A percentile compares a stretch with the other conserved stretches of the same genome.
Evolutionary conservation across 352 stramenopile species (phyloP).

Genomic region (Phytophthora pistaciae): DNA sequence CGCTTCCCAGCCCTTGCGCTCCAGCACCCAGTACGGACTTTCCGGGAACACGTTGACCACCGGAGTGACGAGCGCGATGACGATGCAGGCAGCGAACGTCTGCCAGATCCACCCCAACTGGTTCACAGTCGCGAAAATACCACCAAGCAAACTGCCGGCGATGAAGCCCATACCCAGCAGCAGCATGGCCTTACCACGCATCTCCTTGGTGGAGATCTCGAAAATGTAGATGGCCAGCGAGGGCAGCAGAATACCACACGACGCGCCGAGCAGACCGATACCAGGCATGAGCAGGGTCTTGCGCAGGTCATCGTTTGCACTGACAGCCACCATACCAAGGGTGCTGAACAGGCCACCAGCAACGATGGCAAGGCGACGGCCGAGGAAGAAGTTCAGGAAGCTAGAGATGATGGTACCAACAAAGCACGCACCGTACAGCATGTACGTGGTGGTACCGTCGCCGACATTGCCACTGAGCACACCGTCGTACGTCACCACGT

Average conservation of each 20-base stretch:
- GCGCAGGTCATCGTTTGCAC: conserved; percentile 59
- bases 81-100: conserved; percentile 63
- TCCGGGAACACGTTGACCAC: conserved; percentile 81
- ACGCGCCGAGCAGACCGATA: conserved; percentile 64
- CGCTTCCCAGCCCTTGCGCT: conserved; percentile 75
- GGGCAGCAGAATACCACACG: conserved; percentile 73
- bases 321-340: conserved; percentile 70
- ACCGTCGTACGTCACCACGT: conserved; percentile 68
- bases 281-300: conserved; percentile 61
- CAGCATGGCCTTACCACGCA: conserved; percentile 78
- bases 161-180: conserved; percentile 74
- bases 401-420: conserved; percentile 64
- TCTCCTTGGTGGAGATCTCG: conserved; percentile 83
- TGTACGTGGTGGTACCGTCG: conserved; percentile 65
- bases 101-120: conserved; percentile 85
- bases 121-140: conserved; percentile 63
- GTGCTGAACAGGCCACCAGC: conserved; percentile 69
- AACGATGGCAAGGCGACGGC: conserved; percentile 70
- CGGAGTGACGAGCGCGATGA: conserved; percentile 76
- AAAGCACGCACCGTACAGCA: conserved; percentile 59
- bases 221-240: conserved; percentile 81
- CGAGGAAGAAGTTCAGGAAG: conserved; percentile 68
- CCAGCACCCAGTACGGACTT: conserved; percentile 80
- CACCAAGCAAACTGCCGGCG: conserved; percentile 59
- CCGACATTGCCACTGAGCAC: conserved; percentile 59